Conservation (phyloP, 2,329 filamentous ascomycete species). For the Cercospora sp. region DNA sequence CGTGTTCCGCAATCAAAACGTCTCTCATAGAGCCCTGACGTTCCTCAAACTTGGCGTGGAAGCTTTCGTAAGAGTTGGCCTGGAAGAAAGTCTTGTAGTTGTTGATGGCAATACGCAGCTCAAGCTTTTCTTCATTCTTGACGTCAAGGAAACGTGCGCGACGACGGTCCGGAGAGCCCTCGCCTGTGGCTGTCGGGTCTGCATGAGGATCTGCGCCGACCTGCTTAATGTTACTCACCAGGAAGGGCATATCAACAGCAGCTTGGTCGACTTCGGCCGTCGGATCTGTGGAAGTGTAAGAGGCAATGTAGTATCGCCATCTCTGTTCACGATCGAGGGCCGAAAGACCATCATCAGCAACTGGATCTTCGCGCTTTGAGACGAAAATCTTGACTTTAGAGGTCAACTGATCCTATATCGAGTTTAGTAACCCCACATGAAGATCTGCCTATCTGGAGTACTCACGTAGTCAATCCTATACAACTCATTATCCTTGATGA, state of each 20-base stretch:
- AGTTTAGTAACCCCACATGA: conserved; percentile 6
- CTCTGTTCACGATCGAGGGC: conserved; percentile 52
- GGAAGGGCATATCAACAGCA: conserved; percentile 42
- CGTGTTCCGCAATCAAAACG: conserved; percentile 38
- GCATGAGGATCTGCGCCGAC: conserved; percentile 37
- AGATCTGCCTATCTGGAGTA: conserved; percentile 32
- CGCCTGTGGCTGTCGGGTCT: conserved; percentile 13
- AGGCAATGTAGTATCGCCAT: conserved; percentile 96
- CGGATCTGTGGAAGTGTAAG: conserved; percentile 82
- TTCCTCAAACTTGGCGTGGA: conserved; percentile 39
- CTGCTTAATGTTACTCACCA: conserved; percentile 42
- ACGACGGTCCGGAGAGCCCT: background rate
- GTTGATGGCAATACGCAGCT: conserved; percentile 47
- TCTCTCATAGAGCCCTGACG: conserved; percentile 41
- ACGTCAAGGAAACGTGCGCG: conserved; percentile 26
- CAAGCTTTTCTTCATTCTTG: conserved; percentile 45
- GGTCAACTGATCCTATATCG: conserved; percentile 61
- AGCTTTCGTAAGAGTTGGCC: conserved; percentile 44
- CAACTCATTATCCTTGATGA: conserved; percentile 87
- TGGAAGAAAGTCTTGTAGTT: conserved; percentile 48
- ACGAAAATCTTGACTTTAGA: conserved; percentile 73
- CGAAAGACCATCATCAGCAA: conserved; percentile 66
- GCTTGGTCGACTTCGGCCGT: conserved; percentile 55
- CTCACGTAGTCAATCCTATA: conserved; percentile 90
- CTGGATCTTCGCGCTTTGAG: conserved; percentile 80